Evolutionary conservation across 2,329 filamentous ascomycete species (phyloP), one percentile per base, ranked within the genome.

Genomic region (Monosporascus sp.): DNA sequence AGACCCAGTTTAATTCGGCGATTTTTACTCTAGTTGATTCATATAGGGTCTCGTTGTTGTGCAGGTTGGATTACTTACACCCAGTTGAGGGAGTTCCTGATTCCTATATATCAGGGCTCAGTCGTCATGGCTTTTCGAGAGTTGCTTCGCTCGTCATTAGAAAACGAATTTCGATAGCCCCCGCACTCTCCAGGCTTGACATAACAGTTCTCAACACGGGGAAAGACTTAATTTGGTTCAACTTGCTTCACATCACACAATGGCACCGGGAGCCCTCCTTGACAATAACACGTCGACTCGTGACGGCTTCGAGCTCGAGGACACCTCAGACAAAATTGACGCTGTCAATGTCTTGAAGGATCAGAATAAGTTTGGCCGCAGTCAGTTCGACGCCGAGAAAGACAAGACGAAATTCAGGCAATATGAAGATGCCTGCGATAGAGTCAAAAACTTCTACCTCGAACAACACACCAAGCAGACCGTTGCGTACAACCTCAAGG

Each of bases 401-500:
- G 87, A 93, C 78, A 92, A 92, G 77, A 80, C 83, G 22, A 78
- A 86, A 60, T 93, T 93, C 74, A 81, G 91, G 37, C 86, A 94
- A 68, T 96, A 93, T 73, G 85, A 91, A 63, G 85, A 86, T 17
- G 89, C 91, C 43, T 90, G 87, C 73, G 87, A 91, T 72, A 82
- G 89, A 49, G 90, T 96, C 70, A 91, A 91, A 78, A 82, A 80
- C 75, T 95, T 96, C 74, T 96, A 96, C 80, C 79, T 77, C 55
- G 89, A 84, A 67, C 83, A 86, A 66, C 83, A 86, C 69, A 75
- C 77, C 66, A 85, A 84, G 76, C 88, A 91, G 71, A 91, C 87
- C 48, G 84, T 90, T 0, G 84, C 88, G 9, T 95, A 92, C 80
- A 96, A 96, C 76, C 79, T 95, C 44, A 84, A 85, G 58, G 89